These are phyloP conservation scores for Yamadazyma mexicana DNA, from an alignment of 1,139 yeast genomes.

Conservation along the genomic window DNA sequence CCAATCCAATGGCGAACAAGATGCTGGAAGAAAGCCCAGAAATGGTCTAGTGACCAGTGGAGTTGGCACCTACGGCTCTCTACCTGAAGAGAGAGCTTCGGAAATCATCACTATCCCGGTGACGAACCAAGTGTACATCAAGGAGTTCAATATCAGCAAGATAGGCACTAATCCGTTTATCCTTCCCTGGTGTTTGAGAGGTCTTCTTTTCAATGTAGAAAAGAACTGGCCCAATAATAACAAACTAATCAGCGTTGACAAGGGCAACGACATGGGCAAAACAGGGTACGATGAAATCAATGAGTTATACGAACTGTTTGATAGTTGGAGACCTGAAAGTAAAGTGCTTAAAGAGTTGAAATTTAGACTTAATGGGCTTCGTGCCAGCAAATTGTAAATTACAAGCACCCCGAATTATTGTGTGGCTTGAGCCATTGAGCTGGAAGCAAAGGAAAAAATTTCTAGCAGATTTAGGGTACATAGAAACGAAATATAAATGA, in stretches of 20 bases:
- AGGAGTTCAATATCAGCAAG: conserved; percentile 60
- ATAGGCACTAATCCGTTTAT: conserved; percentile 78
- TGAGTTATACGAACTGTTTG: conserved; percentile 67
- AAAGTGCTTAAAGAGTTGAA: conserved; percentile 80
- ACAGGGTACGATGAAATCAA: conserved; percentile 55
- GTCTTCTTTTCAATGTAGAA: conserved; percentile 66
- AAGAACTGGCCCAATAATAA: conserved; percentile 49
- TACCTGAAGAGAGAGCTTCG: conserved; percentile 10
- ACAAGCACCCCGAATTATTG: too few species aligned
- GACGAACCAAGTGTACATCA: conserved; percentile 53
- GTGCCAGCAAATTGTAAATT: conserved; percentile 43
- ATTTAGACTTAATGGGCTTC: conserved; percentile 75
- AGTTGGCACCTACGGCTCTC: conserved; percentile 20
- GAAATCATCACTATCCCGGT: conserved; percentile 26
- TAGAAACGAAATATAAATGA: too few species aligned
- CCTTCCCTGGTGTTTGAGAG: conserved; percentile 91
- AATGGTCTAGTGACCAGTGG: conserved; percentile 22
- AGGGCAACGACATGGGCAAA: conserved; percentile 27
- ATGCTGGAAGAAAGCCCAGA: conserved; percentile 6
- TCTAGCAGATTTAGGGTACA: too few species aligned
- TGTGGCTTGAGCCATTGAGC: too few species aligned
- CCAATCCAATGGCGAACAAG: conserved; percentile 1
- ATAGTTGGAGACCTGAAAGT: conserved; percentile 81
- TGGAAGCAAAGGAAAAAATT: too few species aligned
- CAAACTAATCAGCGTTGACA: conserved; percentile 26